Evolutionary conservation across 140 eudicot species (phyloP), one percentile per base, ranked within the genome.

Genomic region (Erigeron philadelphicus): DNA sequence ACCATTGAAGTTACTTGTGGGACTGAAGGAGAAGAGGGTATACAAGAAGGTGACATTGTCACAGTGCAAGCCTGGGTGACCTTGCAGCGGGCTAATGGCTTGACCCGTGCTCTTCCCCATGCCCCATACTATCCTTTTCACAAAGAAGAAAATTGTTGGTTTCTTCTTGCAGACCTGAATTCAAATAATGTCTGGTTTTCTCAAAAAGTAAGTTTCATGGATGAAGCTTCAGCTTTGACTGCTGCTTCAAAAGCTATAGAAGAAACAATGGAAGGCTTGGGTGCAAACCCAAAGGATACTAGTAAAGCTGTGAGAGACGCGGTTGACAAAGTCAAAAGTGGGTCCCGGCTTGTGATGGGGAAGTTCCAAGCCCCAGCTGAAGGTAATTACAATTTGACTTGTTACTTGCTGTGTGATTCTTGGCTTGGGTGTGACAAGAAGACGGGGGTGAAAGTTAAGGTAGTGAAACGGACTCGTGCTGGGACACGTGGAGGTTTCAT

Each of bases 11-110:
- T 86, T 56, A 84, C 81, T 13, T 86, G 96, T 43, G 93, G 80
- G 62, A 92, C 98, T 10, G 96, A 89, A 85, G 98, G 98, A 19
- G 98, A 92, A 79, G 95, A 92, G 62, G 95, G 85, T 31, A 81
- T 92, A 64, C 98, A 92, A 73, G 98, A 88, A 75, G 98, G 98
- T 1, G 98, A 92, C 38, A 68, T 86, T 6, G 96, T 92, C 67
- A 86, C 96, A 3, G 58, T 86, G 35, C 96, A 86, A 57, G 85
- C 96, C 15, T 92, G 98, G 98, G 88, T 89, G 58, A 81, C 74
- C 47, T 75, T 92, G 18, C 78, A 78, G 67, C 90, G 98, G 31
- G 46, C 80, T 48, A 92, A 88, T n/a, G 90, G 98, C 15, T 75
- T 88, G 75, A 83, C 79, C 38, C 85, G 84, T 11, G 95, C 95